These are phyloP conservation scores for Sporothrix pseudoabietina DNA, from an alignment of 2,329 filamentous ascomycete species.

Conservation along the genomic window DNA sequence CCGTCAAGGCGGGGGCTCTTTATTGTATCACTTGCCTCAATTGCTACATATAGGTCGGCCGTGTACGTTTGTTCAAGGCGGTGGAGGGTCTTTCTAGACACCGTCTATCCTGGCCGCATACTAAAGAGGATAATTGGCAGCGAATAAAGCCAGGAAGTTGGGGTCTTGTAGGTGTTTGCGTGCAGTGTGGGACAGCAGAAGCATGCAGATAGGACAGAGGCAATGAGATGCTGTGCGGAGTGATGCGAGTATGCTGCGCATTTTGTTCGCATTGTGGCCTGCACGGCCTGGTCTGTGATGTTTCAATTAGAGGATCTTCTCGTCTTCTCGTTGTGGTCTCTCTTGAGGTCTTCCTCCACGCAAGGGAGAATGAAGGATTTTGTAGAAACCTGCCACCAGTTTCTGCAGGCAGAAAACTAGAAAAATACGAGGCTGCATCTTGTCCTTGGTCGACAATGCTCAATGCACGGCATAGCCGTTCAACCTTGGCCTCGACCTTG, in stretches of 20 bases:
- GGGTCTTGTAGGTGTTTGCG: neutral
- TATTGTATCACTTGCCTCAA: neutral
- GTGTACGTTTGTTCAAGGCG: neutral
- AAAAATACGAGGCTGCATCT: constrained; percentile 16
- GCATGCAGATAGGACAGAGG: neutral
- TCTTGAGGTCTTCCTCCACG: neutral
- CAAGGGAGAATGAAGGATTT: neutral
- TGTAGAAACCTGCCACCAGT: neutral
- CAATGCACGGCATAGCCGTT: constrained; percentile 5
- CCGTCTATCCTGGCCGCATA: too few relatives aligned
- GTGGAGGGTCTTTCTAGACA: neutral
- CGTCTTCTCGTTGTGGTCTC: neutral
- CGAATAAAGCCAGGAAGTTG: neutral
- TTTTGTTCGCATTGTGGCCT: neutral
- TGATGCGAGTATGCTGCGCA: neutral
- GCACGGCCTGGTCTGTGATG: neutral
- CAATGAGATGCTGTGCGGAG: neutral
- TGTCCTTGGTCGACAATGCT: neutral
- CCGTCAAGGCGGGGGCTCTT: neutral
- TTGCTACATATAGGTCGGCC: neutral
- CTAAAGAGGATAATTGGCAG: neutral
- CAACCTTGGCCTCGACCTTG: neutral
- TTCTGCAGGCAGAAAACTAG: neutral
- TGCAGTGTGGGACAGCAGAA: neutral
- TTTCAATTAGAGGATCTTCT: neutral